Evolutionary conservation across 2,329 filamentous ascomycete genomes (phyloP), one percentile per base, ranked within the genome.

Genomic region (Stemphylium lycopersici): DNA sequence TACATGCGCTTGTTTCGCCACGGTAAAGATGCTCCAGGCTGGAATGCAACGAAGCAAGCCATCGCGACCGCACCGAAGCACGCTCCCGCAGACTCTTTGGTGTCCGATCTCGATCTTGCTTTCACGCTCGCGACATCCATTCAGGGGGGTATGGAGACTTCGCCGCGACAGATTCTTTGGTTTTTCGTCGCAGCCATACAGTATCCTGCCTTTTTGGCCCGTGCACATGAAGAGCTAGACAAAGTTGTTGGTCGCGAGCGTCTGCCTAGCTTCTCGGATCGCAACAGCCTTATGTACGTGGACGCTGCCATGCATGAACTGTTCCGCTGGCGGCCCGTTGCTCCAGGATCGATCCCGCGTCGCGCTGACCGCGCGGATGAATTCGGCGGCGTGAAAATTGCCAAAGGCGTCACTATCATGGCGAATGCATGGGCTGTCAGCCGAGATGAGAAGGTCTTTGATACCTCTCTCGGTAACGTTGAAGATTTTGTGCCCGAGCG

Each of bases 81-180:
- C 34, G 26, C 53, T 45, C 42, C 48, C 3, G 15, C 37, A 26
- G 22, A 36, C 26, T 37, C 34, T 3, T 43, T 37, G 24, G 49
- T 53, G 4, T 48, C 43, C 2, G 49, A 56, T 46, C 43, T 53
- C 7, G 54, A 53, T 13, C 54, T 56, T 44, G 49, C 54, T 16
- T 56, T 56, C 44, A 56, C 54, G 22, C 49, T 56, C 24, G 54
- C 54, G 34, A 56, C 54, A 15, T 56, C 54, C 2, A 46, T 56
- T 3, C 54, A 56, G 43, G 54, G 54, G 12, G 54, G 54, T 10
- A 56, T 56, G 54, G 54, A 56, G 47, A 56, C 49, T 2, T 56
- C 54, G 4, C 49, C 54, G n/a, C 54, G 54, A 13, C 54, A 56
- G 26, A 36, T 56, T 2, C 54, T 56, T 8, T 56, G 54, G 54